A percentile compares a stretch with the other conserved stretches of the same genome.
phyloP scores from a whole-genome alignment of 2,329 filamentous ascomycete genomes.

The Colletotrichum viniferum region DNA sequence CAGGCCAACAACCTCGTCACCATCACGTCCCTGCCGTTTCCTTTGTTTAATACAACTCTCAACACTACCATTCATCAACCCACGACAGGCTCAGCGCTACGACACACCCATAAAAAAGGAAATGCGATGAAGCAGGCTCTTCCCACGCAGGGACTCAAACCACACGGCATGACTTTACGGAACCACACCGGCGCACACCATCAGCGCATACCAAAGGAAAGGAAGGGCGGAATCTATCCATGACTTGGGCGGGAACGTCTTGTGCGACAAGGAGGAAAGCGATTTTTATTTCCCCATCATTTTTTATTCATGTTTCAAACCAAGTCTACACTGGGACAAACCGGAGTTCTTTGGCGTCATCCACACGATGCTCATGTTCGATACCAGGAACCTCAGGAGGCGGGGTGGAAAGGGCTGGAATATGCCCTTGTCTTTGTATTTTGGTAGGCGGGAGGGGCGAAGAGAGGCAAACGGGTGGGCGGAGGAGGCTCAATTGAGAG shows the following conservation, averaged over 20 bases:
- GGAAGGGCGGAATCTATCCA: not conserved
- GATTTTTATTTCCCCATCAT: not conserved
- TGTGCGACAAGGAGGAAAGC: conserved; percentile 18
- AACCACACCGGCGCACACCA: conserved; percentile 7
- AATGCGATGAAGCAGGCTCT: conserved; percentile 22
- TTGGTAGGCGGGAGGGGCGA: not conserved
- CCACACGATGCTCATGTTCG: conserved; percentile 23
- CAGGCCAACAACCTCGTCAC: not conserved
- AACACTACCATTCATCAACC: not conserved
- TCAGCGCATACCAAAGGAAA: conserved; percentile 4
- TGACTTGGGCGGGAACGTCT: conserved; percentile 10
- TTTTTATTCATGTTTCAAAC: not conserved
- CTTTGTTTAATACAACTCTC: not conserved
- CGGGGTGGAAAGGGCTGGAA: conserved; percentile 1
- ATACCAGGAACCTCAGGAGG: conserved; percentile 18
- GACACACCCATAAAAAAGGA: not conserved
- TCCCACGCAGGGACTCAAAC: conserved; percentile 10
- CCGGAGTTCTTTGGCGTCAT: conserved; percentile 22
- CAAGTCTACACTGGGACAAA: conserved; percentile 3
- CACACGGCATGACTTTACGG: conserved; percentile 18
- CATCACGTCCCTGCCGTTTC: conserved; percentile 1
- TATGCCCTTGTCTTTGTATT: not conserved
- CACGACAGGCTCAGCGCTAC: conserved; percentile 10
- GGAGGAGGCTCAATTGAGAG: not conserved
- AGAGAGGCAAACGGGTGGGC: not conserved